Conservation (phyloP, 306 rosid genomes). For the Quercus variabilis region DNA sequence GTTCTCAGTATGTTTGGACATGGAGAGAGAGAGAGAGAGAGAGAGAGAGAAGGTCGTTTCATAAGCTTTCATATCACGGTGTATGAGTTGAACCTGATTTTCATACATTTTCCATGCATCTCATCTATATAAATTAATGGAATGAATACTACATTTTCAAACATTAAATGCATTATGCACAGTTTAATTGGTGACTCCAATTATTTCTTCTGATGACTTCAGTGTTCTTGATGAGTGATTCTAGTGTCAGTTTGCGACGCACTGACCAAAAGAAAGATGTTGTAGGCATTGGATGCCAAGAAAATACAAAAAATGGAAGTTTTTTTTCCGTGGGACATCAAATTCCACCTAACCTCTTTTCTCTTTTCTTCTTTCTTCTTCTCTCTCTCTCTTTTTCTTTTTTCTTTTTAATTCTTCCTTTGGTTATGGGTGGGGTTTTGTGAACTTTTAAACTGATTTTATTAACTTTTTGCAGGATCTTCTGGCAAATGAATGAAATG, state of each 20-base stretch:
- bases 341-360: neutral
- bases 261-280: neutral
- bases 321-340: neutral
- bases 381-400: neutral
- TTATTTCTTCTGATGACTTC: neutral
- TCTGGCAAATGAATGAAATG: constrained; percentile 14
- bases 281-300: neutral
- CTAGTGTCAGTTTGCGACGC: neutral
- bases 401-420: neutral
- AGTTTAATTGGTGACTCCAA: too few species aligned
- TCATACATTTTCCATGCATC: neutral
- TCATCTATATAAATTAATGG: neutral
- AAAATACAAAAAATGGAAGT: neutral
- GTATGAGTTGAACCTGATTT: neutral
- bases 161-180: neutral
- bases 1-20: neutral
- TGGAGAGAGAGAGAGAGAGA: neutral
- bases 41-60: neutral
- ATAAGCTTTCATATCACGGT: neutral
- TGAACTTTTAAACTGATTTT: neutral
- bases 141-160: neutral
- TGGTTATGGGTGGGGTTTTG: neutral
- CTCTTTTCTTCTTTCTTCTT: too few species aligned
- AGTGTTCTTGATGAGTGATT: neutral
- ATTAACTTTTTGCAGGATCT: constrained; percentile 22